A percentile compares a stretch with the other conserved stretches of the same genome.
These are phyloP conservation scores for Sporothrix protearum DNA, from an alignment of 2,329 filamentous ascomycete species.

Conservation along the genomic window DNA sequence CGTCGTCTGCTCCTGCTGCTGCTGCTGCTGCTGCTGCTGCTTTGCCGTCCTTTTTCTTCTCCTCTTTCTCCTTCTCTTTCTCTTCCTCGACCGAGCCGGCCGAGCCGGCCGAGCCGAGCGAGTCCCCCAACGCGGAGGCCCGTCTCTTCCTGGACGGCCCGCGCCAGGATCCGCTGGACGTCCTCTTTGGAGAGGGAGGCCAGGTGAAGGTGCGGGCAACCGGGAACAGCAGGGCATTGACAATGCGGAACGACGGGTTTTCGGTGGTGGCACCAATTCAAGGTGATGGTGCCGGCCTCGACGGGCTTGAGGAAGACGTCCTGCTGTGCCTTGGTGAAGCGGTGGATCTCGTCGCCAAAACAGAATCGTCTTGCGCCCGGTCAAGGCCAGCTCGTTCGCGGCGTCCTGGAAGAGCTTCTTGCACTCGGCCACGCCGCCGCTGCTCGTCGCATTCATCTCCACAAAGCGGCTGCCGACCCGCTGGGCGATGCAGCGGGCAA, in stretches of 20 bases:
- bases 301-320: slow-evolving; percentile 93
- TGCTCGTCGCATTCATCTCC: slow-evolving; percentile 91
- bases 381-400: slow-evolving; percentile 71
- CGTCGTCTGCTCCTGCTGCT: too few relatives aligned
- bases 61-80: slow-evolving; percentile 45
- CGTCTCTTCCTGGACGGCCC: slow-evolving; percentile 65
- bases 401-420: slow-evolving; percentile 90
- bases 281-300: slow-evolving; percentile 81
- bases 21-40: too few relatives aligned
- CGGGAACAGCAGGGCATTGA: slow-evolving; percentile 83
- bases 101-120: too few relatives aligned
- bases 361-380: slow-evolving; percentile 86
- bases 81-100: too few relatives aligned
- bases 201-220: slow-evolving; percentile 88
- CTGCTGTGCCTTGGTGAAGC: slow-evolving; percentile 88
- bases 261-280: slow-evolving; percentile 97
- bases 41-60: too few relatives aligned
- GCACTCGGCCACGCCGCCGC: slow-evolving; percentile 82
- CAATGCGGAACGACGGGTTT: slow-evolving; percentile 92
- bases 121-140: slow-evolving; percentile 17
- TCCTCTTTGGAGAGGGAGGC: slow-evolving; percentile 69
- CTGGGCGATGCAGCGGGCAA: slow-evolving; percentile 83
- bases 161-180: slow-evolving; percentile 67
- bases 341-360: slow-evolving; percentile 97
- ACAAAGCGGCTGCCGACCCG: slow-evolving; percentile 82